Base-by-base conservation (phyloP, 2,329 filamentous ascomycete species). In the Ceratocystis variospora region DNA sequence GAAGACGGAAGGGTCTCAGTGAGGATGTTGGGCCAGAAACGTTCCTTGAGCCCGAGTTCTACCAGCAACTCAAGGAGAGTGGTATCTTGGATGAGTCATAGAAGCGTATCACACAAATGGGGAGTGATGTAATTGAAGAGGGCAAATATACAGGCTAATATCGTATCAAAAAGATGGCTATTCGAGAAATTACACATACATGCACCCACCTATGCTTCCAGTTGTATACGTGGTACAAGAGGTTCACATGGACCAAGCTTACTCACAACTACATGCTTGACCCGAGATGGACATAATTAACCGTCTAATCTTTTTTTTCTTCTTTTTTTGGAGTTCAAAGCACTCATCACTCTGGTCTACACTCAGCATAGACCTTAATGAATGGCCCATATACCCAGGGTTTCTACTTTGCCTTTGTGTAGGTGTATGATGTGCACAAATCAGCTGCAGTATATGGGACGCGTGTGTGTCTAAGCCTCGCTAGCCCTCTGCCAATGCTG, bases 21-120 rank as follows among this genome's bases (percentile, higher is more conserved):
- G 94, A 97, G 79, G 94, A 97, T 75, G 90, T 97, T 50, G 93
- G 88, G 37, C 91, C 97, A 66, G 91, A 90, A 75, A 96, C 96
- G 74, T 99, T 97, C 77, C 79, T 99, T 70, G 94, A 99, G 79
- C 90, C 91, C 1, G 94, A 97, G 75, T 85, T 97, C 69, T 96
- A 95, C 78, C 86, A 87, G 75, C 89, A 85, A 70, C 77, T 97
- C 73, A 89, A 90, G 77, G 91, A 96, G 76, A 94, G 88, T 71
- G 93, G 93, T 1, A 86, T 96, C 70, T 77, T 97, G 70, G 91
- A 91, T 28, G 79, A 80, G 59, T 70, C 71, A 65, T 77, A 48
- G 55, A 37, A 6, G n/a, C 28, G 17, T 57, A 65, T 45, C 17
- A 22, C 19, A 19, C 12, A n/a, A 15, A 44, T 19, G 6, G 8